Evolutionary conservation across 768 basidiomycete species (phyloP), one percentile per base, ranked within the genome.

Genomic region (Hemileccinum impolitum): DNA sequence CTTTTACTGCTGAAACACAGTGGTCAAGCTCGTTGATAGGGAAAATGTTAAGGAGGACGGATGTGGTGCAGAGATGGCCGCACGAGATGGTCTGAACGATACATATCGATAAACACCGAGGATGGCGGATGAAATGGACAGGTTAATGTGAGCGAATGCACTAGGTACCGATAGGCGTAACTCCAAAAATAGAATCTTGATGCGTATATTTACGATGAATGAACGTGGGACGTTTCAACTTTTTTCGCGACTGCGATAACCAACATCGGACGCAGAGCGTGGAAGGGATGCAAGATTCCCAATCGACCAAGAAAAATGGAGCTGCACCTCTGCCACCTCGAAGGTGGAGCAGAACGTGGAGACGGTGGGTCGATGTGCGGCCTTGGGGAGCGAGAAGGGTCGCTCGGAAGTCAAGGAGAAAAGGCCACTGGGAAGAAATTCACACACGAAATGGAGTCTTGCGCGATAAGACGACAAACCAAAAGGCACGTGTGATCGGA

Each of bases 401-500:
- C n/a, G 6, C 4, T 9, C 17, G 37, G n/a, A n/a, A n/a, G n/a
- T n/a, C 6, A 14, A 34, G 14, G 15, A 34, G 34, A n/a, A 30
- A 30, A 28, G 26, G 26, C 26, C 4, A 9, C 26, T 28, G 7
- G 28, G 28, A 30, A 30, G 6, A 30, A 12, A 12, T 30, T 30
- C 28, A 8, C 28, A 30, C 23, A 31, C 9, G 11, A 28, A 30
- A 34, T 15, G 36, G 23, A 23, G 23, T 6, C 6, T 23, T 23
- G 23, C 12, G 38, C 18, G 56, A 59, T 59, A 54, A 62, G 58
- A 41, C 48, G n/a, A 34, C 25, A 18, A 31, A 8, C 26, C 26
- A 30, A 30, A 40, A 58, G 56, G 57, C 43, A 62, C 57, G 45
- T 43, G 47, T 46, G 55, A 63, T 63, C 57, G 53, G 44, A 46